These are phyloP conservation scores for Antitrichia curtipendula DNA, from an alignment of 225 moss, liverwort and hornwort species.

Conservation along the genomic window DNA sequence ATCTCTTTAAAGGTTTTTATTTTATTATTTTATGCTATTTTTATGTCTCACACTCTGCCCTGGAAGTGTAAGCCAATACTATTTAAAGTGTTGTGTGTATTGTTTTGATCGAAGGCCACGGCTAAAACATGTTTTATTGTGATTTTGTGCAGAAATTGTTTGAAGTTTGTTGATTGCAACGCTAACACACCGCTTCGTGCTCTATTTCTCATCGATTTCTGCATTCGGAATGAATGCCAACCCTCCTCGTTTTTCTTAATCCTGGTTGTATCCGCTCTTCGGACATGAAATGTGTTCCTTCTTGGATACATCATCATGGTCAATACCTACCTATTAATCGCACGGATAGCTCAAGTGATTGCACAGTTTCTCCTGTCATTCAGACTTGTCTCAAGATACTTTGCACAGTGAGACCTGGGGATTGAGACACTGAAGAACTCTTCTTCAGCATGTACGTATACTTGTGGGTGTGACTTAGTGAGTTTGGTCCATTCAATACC, in stretches of 20 bases:
- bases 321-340: constrained; percentile 23
- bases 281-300: constrained; percentile 47
- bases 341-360: constrained; percentile 32
- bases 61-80: not conserved
- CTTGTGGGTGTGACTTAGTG: not conserved
- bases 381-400: constrained; percentile 42
- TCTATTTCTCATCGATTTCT: not conserved
- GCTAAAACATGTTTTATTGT: not conserved
- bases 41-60: not conserved
- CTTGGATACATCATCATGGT: constrained; percentile 27
- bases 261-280: constrained; percentile 2
- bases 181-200: not conserved
- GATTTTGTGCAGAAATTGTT: not conserved
- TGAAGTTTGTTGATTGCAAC: not conserved
- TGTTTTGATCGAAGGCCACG: not conserved
- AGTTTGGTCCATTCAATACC: not conserved
- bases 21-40: not conserved
- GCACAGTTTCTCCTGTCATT: constrained; percentile 25
- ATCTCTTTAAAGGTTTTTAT: not conserved
- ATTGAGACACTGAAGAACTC: constrained; percentile 5
- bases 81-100: not conserved
- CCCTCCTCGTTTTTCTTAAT: constrained; percentile 20
- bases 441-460: not conserved
- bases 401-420: constrained; percentile 41
- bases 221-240: constrained; percentile 25